phyloP scores from a whole-genome alignment of 495 filamentous ascomycete genomes.

The Xylaria acuta region DNA sequence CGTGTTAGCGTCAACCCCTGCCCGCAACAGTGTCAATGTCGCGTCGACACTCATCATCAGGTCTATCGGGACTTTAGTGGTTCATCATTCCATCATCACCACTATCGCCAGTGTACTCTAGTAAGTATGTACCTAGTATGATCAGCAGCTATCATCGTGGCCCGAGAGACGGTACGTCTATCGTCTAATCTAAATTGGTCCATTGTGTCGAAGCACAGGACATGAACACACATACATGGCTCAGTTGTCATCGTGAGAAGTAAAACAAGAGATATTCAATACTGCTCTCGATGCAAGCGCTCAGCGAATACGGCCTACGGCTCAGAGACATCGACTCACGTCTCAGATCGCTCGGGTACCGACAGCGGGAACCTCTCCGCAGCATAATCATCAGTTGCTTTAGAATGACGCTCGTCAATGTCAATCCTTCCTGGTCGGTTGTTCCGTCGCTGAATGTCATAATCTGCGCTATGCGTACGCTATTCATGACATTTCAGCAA shows the following conservation, averaged over 20 bases:
- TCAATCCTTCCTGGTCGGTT: neutral
- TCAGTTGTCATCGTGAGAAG: neutral
- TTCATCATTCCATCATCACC: constrained; percentile 23
- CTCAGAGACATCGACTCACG: constrained; percentile 22
- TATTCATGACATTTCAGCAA: neutral
- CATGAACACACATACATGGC: neutral
- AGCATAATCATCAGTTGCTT: neutral
- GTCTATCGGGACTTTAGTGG: constrained; percentile 16
- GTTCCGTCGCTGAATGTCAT: constrained; percentile 1
- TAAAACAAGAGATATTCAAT: constrained; percentile 9
- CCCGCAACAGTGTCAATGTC: constrained; percentile 25
- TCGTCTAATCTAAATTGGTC: neutral
- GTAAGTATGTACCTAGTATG: neutral
- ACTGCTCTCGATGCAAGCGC: neutral
- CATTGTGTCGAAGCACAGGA: neutral
- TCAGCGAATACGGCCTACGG: neutral
- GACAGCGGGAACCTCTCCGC: constrained; percentile 20
- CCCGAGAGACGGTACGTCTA: neutral
- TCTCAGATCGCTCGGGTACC: constrained; percentile 27
- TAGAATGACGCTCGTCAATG: constrained; percentile 7
- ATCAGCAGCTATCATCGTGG: neutral
- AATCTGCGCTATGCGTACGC: neutral
- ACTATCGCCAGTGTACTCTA: neutral
- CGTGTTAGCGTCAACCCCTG: constrained; percentile 22
- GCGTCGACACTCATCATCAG: neutral